Percentiles rank a stretch among this genome's conserved stretches.
These are phyloP conservation scores for Paramecium sexaurelia DNA, from an alignment of 73 alveolate genomes.

Conservation along the genomic window DNA sequence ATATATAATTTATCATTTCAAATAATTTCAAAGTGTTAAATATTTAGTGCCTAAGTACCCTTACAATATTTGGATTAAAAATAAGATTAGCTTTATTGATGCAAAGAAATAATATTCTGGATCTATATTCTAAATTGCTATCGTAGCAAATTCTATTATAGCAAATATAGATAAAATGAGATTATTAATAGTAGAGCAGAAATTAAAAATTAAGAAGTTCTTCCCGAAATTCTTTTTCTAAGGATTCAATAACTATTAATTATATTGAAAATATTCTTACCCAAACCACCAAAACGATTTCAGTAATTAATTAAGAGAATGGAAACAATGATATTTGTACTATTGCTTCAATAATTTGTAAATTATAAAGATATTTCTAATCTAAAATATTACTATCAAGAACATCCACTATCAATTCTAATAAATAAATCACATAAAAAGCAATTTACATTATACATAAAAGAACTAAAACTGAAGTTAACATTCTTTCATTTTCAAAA, in stretches of 20 bases:
- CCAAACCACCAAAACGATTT: not conserved
- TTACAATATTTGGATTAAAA: not conserved
- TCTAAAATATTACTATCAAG: not conserved
- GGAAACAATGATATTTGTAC: not conserved
- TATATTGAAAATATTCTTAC: not conserved
- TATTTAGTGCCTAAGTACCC: not conserved
- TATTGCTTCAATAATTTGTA: not conserved
- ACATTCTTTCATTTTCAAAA: not conserved
- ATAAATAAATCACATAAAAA: not conserved
- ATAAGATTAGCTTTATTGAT: not conserved
- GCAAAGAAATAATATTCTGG: not conserved
- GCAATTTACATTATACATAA: not conserved
- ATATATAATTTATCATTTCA: not conserved
- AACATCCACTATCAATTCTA: not conserved
- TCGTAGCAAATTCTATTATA: not conserved
- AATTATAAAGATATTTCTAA: not conserved
- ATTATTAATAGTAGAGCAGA: not conserved
- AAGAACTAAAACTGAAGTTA: not conserved
- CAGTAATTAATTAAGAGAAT: not conserved
- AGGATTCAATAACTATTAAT: not conserved
- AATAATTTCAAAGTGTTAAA: not conserved
- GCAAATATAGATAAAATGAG: not conserved
- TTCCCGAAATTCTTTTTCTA: not conserved
- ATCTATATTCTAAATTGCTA: not conserved
- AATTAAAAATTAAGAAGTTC: not conserved